Evolutionary conservation across 2,329 filamentous ascomycete species (phyloP), one percentile per base, ranked within the genome.

Genomic region (Orbilia javanica): DNA sequence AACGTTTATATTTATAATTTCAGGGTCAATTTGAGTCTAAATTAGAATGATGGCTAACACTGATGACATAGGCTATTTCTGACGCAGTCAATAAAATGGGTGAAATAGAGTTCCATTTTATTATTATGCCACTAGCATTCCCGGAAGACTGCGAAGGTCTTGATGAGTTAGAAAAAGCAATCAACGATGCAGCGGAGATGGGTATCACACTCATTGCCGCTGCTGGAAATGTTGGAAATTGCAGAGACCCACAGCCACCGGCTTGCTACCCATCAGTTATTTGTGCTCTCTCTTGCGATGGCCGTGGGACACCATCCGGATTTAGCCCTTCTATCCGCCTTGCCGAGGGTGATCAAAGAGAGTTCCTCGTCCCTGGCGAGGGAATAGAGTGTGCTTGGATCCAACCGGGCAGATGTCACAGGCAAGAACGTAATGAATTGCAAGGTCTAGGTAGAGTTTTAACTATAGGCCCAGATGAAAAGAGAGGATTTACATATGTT

Each of bases 271-370:
- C 27, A 1, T 2, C 15, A 36, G 52, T 57, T 2, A 36, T 57
- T n/a, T 57, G 52, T 7, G 52, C 52, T 11, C 29, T 57, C 15
- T 57, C 52, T 15, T 57, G 52, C 15, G 52, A 57, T 29, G 52
- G 52, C 7, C 36, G 36, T 7, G 52, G 52, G 22, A 36, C 52
- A 57, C 52, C 52, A 34, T 57, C 52, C 13, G 52, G 29, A 3
- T 57, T 57, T 18, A 57, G 52, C 8, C 52, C 52, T 22, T 57
- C 52, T 3, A 57, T 57, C 7, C 29, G 15, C 1, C 4, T 20
- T 11, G 7, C 20, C 29, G 6, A 27, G 1, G 13, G 10, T 7
- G 13, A 53, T 5, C 22, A 36, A 7, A 22, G 4, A 13, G 52
- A 57, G 15, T 57, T 57, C 29, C 52, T 57, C 13, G 52, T 57